Evolutionary conservation across 257 asterid species (phyloP), one percentile per base, ranked within the genome.

Genomic region (Henckelia pumila): DNA sequence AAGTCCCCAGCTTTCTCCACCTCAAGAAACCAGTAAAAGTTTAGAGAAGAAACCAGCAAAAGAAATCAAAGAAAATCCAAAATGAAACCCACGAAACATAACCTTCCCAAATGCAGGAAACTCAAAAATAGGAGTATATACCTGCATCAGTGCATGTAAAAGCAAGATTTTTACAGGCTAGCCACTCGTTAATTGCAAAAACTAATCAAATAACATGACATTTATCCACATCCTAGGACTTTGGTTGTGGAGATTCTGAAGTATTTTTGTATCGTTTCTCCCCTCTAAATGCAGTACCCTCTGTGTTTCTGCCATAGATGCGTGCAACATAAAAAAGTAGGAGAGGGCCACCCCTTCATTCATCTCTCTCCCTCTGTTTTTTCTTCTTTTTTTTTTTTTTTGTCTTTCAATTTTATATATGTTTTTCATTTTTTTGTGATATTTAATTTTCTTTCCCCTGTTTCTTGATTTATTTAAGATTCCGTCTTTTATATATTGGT

Each of bases 301-400:
- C 16, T 10, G 47, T 26, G 14, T 56, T 40, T 11, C 88, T 88
- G 88, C 93, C 95, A 77, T 80, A 82, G 85, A 86, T 88, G 95
- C 95, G 91, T 86, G 88, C 88, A 84, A 82, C 89, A 76, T 81
- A 81, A 84, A 87, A 85, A 82, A 85, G 63, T 66, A 81, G 78
- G 76, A 87, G 80, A 81, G 69, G 47, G 47, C 14, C 47, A 35
- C 70, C 71, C 71, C 75, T 70, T 55, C 71, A 53, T 66, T 75
- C 77, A 66, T 77, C 67, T 69, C 76, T 65, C 72, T 44, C 80
- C 69, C 69, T 72, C 70, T 68, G 70, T 55, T 16, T 65, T 23
- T 28, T 9, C 25, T 62, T 29, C 44, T 32, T 57, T 14, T 49
- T 24, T 29, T 53, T 32, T 57, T 14, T 49, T 24, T 40, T 11